These are phyloP conservation scores for Ballota nigra DNA, from an alignment of 257 asterid genomes.

Conservation along the genomic window DNA sequence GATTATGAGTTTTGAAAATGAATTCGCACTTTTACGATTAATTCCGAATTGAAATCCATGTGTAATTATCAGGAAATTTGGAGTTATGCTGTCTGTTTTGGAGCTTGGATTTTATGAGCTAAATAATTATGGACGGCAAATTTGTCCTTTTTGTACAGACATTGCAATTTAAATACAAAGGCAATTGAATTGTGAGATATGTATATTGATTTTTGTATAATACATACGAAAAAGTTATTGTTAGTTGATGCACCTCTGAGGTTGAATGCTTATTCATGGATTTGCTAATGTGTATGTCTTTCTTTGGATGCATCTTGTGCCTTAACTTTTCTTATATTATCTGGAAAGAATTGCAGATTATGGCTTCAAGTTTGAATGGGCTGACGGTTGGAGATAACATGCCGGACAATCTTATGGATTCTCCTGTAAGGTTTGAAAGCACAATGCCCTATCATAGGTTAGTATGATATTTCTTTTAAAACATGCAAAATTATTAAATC, in stretches of 20 bases:
- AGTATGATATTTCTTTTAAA: slow-evolving; percentile 14
- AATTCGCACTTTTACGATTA: not conserved
- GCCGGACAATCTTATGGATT: slow-evolving; percentile 69
- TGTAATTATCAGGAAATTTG: slow-evolving; percentile 1
- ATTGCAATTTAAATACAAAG: not conserved
- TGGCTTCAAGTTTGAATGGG: slow-evolving; percentile 98
- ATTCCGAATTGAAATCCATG: not conserved
- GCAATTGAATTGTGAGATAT: slow-evolving; percentile 5
- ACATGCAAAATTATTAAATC: not conserved
- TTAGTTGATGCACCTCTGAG: not conserved
- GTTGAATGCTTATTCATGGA: not conserved
- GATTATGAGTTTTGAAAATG: not conserved
- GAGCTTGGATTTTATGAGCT: not conserved
- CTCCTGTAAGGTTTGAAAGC: slow-evolving; percentile 72
- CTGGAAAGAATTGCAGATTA: slow-evolving; percentile 54
- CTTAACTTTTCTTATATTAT: not conserved
- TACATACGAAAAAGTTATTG: not conserved
- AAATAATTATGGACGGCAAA: not conserved
- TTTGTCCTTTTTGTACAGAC: not conserved
- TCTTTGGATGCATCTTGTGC: slow-evolving; percentile 4
- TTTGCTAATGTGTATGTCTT: not conserved
- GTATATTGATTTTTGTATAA: not conserved
- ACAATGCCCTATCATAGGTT: slow-evolving; percentile 58
- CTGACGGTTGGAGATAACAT: slow-evolving; percentile 78
- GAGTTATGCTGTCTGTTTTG: not conserved